Percentiles rank a stretch among this genome's conserved stretches.
phyloP scores from a whole-genome alignment of 2,329 filamentous ascomycete genomes.

The Thielaviopsis euricoi region DNA sequence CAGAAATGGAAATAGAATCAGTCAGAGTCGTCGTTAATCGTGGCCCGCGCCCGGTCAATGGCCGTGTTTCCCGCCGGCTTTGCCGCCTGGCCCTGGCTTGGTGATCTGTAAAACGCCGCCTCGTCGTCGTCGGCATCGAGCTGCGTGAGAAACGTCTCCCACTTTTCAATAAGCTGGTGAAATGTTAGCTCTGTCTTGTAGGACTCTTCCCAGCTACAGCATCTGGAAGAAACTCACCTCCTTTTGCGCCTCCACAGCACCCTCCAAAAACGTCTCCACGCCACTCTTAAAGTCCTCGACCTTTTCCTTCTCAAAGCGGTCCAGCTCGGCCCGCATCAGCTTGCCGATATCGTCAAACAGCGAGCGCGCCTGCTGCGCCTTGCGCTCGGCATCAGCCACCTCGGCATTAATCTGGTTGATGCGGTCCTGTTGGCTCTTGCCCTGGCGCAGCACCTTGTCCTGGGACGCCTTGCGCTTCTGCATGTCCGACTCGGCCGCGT shows the following conservation, averaged over 20 bases:
- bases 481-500: constrained; percentile 74
- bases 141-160: constrained; percentile 96
- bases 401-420: constrained; percentile 85
- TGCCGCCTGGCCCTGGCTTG: constrained; percentile 34
- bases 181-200: background rate
- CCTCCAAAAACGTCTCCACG: constrained; percentile 93
- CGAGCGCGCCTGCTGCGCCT: constrained; percentile 75
- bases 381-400: constrained; percentile 85
- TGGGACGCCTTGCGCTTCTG: constrained; percentile 78
- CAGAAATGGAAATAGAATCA: constrained; percentile 18
- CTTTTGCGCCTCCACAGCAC: constrained; percentile 94
- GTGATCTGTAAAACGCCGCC: constrained; percentile 46
- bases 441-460: constrained; percentile 89
- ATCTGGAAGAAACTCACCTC: constrained; percentile 68
- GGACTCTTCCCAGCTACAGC: too few species aligned
- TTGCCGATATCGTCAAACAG: constrained; percentile 96
- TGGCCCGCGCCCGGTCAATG: constrained; percentile 40
- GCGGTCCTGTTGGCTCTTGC: constrained; percentile 88
- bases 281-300: constrained; percentile 98
- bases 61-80: constrained; percentile 38
- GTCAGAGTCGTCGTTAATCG: constrained; percentile 44
- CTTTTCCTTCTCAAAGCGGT: constrained; percentile 91
- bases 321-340: constrained; percentile 77
- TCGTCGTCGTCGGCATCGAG: constrained; percentile 86
- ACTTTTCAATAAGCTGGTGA: constrained; percentile 62